phyloP scores from a whole-genome alignment of 2,329 filamentous ascomycete species.

The Cercospora sp. region DNA sequence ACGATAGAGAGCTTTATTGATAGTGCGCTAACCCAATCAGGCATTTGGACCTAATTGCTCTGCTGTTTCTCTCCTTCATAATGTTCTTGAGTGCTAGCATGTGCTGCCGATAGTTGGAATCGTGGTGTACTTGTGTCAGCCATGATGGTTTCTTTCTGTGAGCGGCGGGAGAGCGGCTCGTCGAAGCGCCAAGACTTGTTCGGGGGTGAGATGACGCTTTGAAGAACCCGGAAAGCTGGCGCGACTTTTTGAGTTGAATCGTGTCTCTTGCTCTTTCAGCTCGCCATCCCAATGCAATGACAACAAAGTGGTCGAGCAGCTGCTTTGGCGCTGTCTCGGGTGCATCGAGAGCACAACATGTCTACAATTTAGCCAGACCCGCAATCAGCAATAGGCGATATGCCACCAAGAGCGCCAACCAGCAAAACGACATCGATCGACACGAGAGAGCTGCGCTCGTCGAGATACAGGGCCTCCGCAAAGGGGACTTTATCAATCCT shows the following conservation, averaged over 20 bases:
- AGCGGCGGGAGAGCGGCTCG: background rate
- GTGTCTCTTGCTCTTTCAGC: background rate
- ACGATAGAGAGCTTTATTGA: background rate
- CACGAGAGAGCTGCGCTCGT: conserved; percentile 28
- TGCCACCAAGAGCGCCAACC: conserved; percentile 9
- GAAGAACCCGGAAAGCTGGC: background rate
- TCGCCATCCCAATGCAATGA: conserved; percentile 40
- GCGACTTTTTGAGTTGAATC: background rate
- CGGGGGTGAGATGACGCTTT: background rate
- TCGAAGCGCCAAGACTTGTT: background rate
- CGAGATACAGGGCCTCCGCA: conserved; percentile 34
- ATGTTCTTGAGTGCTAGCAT: background rate
- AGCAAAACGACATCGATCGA: conserved; percentile 16
- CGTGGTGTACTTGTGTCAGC: too few relatives aligned
- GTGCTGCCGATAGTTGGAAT: too few relatives aligned
- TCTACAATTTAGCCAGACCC: background rate
- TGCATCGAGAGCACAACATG: conserved; percentile 18
- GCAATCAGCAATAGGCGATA: background rate
- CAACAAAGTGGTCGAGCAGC: conserved; percentile 35
- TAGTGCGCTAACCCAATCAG: background rate
- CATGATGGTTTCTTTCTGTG: background rate
- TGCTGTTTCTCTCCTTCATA: background rate
- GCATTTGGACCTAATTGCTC: background rate
- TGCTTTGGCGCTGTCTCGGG: conserved; percentile 34
- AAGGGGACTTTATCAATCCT: conserved; percentile 66